phyloP scores from a whole-genome alignment of 257 asterid species.

The Capsicum pubescens region DNA sequence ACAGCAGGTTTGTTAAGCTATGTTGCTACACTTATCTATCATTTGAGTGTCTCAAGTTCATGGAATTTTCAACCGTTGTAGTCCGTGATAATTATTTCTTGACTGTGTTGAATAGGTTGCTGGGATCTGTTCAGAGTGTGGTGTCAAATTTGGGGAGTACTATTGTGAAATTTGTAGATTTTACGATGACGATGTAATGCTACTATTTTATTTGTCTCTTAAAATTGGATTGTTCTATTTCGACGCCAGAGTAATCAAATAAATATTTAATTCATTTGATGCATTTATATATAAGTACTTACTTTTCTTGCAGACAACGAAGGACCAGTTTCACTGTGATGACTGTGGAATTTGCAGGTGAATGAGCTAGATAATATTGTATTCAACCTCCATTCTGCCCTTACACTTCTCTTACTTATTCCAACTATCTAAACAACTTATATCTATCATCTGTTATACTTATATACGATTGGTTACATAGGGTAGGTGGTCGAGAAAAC shows the following conservation, averaged over 20 bases:
- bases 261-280: neutral
- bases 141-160: conserved; percentile 86
- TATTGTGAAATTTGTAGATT: conserved; percentile 82
- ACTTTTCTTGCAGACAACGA: conserved; percentile 55
- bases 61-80: neutral
- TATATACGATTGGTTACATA: conserved; percentile 44
- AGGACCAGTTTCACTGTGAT: conserved; percentile 80
- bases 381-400: neutral
- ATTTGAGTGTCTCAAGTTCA: neutral
- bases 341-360: conserved; percentile 98
- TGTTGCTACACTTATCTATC: neutral
- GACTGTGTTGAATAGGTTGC: conserved; percentile 53
- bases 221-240: neutral
- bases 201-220: conserved; percentile 29
- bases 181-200: conserved; percentile 81
- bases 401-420: neutral
- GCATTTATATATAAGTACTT: conserved; percentile 28
- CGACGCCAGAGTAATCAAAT: neutral
- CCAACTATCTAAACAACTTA: neutral
- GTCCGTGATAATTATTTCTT: neutral
- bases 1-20: conserved; percentile 42
- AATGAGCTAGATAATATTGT: conserved; percentile 31
- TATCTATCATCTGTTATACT: conserved; percentile 22
- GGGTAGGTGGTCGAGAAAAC: conserved; percentile 91
- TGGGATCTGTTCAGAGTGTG: conserved; percentile 66